Conservation (phyloP, 2,329 filamentous ascomycete genomes). For the Neonectria sp. region DNA sequence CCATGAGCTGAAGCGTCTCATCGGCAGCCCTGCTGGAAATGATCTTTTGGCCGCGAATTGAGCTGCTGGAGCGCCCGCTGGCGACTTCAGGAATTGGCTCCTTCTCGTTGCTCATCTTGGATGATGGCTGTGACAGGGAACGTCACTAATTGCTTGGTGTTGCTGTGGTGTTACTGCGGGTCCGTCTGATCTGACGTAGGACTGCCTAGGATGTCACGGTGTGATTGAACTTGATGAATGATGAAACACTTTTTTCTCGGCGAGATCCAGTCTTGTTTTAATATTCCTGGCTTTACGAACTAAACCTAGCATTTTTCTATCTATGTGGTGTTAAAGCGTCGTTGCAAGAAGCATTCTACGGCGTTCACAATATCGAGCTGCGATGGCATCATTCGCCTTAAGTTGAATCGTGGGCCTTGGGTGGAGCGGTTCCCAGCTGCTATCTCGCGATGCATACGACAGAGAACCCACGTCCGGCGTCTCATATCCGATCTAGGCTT, state of each 20-base stretch:
- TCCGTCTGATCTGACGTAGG: neutral
- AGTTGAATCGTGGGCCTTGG: neutral
- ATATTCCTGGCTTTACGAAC: neutral
- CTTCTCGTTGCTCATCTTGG: slow-evolving; percentile 27
- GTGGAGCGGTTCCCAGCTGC: neutral
- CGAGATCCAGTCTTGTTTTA: neutral
- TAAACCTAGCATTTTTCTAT: neutral
- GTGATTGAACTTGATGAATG: neutral
- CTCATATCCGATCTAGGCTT: neutral
- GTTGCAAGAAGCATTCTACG: neutral
- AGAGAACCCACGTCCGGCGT: neutral
- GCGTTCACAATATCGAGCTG: slow-evolving; percentile 9
- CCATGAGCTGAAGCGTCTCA: slow-evolving; percentile 22
- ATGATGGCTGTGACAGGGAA: neutral
- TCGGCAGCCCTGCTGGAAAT: slow-evolving; percentile 23
- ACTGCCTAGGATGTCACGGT: neutral
- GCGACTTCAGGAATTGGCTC: slow-evolving; percentile 12
- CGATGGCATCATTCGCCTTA: slow-evolving; percentile 2
- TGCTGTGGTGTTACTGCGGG: neutral
- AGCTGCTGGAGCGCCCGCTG: slow-evolving; percentile 16
- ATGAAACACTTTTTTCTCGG: neutral
- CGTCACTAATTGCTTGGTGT: neutral
- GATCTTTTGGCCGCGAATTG: neutral
- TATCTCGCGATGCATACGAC: neutral
- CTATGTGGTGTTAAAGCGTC: neutral